Evolutionary conservation across 192 early-diverging fungal species (phyloP), one percentile per base, ranked within the genome.

Genomic region (Podila clonocystis): DNA sequence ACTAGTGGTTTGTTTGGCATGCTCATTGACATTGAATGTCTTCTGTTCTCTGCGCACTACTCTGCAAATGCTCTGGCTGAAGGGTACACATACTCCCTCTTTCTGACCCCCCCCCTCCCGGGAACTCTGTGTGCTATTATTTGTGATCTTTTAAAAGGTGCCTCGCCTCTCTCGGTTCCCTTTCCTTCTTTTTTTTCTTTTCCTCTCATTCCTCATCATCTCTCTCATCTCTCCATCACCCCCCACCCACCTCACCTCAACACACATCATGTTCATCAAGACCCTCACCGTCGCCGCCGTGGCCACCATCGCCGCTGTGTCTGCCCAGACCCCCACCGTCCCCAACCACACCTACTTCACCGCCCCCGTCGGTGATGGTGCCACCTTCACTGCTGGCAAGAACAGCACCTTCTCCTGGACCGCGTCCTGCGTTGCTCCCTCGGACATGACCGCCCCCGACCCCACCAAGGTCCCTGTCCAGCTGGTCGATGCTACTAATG

Each of bases 181-280:
- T 33, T 58, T 29, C 58, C 52, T 33, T 72, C 60, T 71, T 62
- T 57, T 67, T 57, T 66, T 45, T 12, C 50, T 58, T 36, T 67
- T n/a, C 38, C 48, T 55, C 29, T 48, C 62, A 9, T 60, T 45
- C 62, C 36, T 38, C 34, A 33, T 49, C 62, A 33, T 28, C 33
- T 20, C 31, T 19, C 50, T 17, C 58, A 24, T n/a, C 24, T 20
- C 34, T 15, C 5, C 49, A 67, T 50, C 36, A 48, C 41, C n/a
- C 1, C 49, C 59, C 34, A 50, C 22, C 48, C 63, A 64, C 45
- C 26, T 24, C 41, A 9, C 63, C 19, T 57, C 31, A 38, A 70
- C 58, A 50, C n/a, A 28, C 59, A 61, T 2, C 28, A 79, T 79
- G 76, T 68, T 63, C 70, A 58, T 68, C 70, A 79, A 79, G 65